Percentiles rank a stretch among this genome's conserved stretches.
Evolutionary conservation across 2,329 filamentous ascomycete genomes (phyloP).

Genomic region (Nannizzia gypsea): DNA sequence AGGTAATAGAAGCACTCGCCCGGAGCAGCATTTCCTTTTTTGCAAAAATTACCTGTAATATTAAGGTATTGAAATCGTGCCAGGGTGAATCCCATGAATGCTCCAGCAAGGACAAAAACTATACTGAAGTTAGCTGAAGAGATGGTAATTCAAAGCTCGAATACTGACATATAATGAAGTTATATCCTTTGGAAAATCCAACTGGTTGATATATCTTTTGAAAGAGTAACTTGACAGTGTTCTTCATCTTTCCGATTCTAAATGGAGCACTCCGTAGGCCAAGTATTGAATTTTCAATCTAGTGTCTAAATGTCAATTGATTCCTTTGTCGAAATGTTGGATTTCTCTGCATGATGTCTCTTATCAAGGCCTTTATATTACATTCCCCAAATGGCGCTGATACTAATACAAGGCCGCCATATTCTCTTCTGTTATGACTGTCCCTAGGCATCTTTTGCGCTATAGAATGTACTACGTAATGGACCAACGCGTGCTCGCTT

Average conservation of each 20-base stretch:
- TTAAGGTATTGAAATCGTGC: slow-evolving; percentile 38
- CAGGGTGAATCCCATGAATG: slow-evolving; percentile 39
- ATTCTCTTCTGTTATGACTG: neutral
- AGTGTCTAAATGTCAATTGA: neutral
- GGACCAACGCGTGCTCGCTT: neutral
- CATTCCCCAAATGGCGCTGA: neutral
- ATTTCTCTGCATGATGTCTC: neutral
- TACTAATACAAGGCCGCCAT: no score
- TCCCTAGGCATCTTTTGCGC: neutral
- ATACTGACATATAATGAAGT: slow-evolving; percentile 9
- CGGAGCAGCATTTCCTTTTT: slow-evolving; percentile 20
- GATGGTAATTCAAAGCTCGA: neutral
- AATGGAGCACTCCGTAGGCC: neutral
- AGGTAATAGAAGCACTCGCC: slow-evolving; percentile 37
- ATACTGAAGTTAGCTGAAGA: neutral
- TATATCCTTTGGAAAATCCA: slow-evolving; percentile 7
- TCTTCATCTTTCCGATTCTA: neutral
- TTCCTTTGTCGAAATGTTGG: neutral
- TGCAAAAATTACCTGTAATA: slow-evolving; percentile 7
- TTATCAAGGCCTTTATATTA: neutral
- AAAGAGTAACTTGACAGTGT: neutral
- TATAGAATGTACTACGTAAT: neutral
- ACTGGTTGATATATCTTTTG: neutral
- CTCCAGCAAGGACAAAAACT: slow-evolving; percentile 35
- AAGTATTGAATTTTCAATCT: neutral